Base-by-base conservation (phyloP, 352 stramenopile species). In the Phytophthora kernoviae region DNA sequence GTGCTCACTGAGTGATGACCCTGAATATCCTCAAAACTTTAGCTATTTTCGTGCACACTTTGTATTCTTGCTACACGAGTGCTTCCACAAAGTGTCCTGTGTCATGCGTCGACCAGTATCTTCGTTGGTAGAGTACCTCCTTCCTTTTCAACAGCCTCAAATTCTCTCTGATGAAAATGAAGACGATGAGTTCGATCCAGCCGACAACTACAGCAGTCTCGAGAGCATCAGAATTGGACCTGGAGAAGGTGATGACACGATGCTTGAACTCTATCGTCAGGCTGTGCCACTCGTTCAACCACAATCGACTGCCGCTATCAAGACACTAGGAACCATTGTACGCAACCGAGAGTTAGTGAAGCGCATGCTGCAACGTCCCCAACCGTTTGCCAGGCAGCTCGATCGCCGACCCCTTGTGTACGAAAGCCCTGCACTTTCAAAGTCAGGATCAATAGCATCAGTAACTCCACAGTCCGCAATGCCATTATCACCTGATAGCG, bases 241-340 rank as follows among this genome's bases (percentile, higher is more conserved):
- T 53, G 6, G 27, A 32, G 27, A 58, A 33, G 24, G 20, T 15
- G 54, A 30, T 26, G 48, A 58, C 40, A 41, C 39, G n/a, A 73
- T 60, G 47, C 46, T 85, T 9, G 63, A 71, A 12, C 27, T 89
- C 20, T 87, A 88, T 49, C 68, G 63, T 21, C 81, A 92, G 33
- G 65, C 79, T 9, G 70, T 79, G 5, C 73, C 81, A 18, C 63
- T 91, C 14, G 61, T 93, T 14, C 75, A 89, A 18, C 64, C 76
- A 11, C 64, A 84, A n/a, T 91, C 81, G 26, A 87, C 60, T 22
- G 77, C 84, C 15, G 72, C 68, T 17, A 70, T 77, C 14, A 83
- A 82, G 58, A 93, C 79, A 1, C 60, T 89, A 3, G 72, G 74
- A 30, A 75, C 71, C 26, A 87, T 91, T 39, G 44, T 88, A 26